Base-by-base conservation (phyloP, 148 eudicot species). In the Rhododendron ovatum region DNA sequence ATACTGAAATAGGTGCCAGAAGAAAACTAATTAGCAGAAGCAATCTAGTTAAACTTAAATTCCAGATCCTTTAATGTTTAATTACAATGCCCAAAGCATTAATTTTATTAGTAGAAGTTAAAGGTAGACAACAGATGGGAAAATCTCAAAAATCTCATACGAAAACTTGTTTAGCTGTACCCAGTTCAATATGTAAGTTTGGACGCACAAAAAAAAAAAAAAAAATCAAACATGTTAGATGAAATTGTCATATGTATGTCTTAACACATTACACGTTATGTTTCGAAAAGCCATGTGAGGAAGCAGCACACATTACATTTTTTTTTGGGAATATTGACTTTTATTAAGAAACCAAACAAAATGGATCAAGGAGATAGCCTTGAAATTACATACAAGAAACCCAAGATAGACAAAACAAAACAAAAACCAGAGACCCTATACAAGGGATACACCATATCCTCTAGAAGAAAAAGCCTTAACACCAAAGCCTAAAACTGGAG, bases 1-100 rank as follows among this genome's bases (percentile, higher is more conserved):
- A 90, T 82, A 92, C 99, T 96, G 94, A 74, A 90, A 86, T 83
- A 41, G 50, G 65, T 17, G 13, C 15, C 28, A 84, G 82, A 86
- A 73, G 71, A 61, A 51, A 83, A 79, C 22, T 65, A 86, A 83
- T 51, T 79, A 65, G 73, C 53, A 71, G 57, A 55, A 41, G 53
- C 51, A 80, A 28, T 85, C 26, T 73, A 75, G 13, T 75, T 53
- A 26, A 83, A 77, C 22, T 4, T 76, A 84, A 82, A 65, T 82
- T 12, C 20, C 5, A 84, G 73, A 48, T 67, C 10, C 76, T 73
- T 26, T 45, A 26, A 26, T 45, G 26, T 57, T 43, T 45, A 39
- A 26, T 2, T 30, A 35, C 80, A 84, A 50, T 35, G 17, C 47
- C 79, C 85, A 71, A 20, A 35, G 74, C 28, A 69, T 73, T 22